Conservation (phyloP, 2,329 filamentous ascomycete species). For the Penicillium sp. region DNA sequence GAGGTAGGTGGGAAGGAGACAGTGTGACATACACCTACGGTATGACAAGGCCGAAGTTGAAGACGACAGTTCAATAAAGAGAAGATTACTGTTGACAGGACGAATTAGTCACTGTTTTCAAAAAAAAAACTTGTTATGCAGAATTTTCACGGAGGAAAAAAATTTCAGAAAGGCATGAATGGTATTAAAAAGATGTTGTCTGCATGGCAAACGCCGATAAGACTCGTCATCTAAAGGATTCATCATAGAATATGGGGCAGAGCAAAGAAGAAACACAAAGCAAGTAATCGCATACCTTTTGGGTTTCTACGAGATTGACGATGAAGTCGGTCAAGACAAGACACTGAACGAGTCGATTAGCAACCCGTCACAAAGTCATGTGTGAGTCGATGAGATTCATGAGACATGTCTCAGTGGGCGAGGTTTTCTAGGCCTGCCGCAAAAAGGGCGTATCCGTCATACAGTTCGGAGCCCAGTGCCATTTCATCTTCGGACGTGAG, state of each 20-base stretch:
- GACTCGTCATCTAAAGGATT: conserved; percentile 64
- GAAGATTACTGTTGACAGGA: not conserved
- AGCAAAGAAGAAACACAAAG: not conserved
- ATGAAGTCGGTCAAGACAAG: not conserved
- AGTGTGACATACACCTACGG: conserved; percentile 29
- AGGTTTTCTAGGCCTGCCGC: conserved; percentile 99
- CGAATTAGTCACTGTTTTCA: conserved; percentile 14
- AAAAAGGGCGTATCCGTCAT: conserved; percentile 85
- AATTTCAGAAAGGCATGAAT: conserved; percentile 61
- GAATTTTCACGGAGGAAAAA: conserved; percentile 6
- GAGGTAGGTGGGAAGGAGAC: conserved; percentile 19
- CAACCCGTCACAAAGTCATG: conserved; percentile 22
- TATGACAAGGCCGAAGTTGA: conserved; percentile 1
- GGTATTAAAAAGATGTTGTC: conserved; percentile 57
- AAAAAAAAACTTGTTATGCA: conserved; percentile 1
- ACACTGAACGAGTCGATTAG: conserved; percentile 27
- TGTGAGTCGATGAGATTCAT: conserved; percentile 20
- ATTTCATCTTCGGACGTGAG: conserved; percentile 43
- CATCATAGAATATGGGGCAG: conserved; percentile 42
- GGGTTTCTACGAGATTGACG: conserved; percentile 12
- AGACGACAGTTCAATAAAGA: conserved; percentile 1
- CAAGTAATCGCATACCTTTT: conserved; percentile 16
- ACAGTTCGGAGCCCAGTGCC: conserved; percentile 94
- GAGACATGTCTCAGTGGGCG: conserved; percentile 74
- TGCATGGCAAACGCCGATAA: conserved; percentile 64